Evolutionary conservation across 805 yeast species (phyloP).

Genomic region (Lipomyces starkeyi): DNA sequence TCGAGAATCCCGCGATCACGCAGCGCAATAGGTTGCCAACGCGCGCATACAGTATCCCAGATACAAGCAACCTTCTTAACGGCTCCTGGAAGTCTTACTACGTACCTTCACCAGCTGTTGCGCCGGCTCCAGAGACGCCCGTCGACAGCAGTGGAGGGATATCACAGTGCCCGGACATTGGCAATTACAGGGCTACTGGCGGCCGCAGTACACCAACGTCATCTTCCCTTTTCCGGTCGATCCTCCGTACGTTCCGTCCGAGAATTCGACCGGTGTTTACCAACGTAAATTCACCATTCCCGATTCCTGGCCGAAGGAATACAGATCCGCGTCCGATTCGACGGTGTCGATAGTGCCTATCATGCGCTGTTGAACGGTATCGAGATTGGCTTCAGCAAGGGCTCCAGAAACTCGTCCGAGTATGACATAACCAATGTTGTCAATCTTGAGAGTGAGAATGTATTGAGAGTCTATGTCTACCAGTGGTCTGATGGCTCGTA

Average conservation of each 20-base stretch:
- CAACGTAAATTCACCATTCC: conserved; percentile 41
- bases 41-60: conserved; percentile 30
- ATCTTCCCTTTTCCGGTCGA: conserved; percentile 47
- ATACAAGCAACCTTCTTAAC: conserved; percentile 33
- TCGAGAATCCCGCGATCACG: conserved; percentile 23
- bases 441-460: conserved; percentile 28
- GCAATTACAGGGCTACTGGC: conserved; percentile 49
- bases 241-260: conserved; percentile 47
- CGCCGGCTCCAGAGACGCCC: conserved; percentile 16
- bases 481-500: conserved; percentile 48
- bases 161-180: conserved; percentile 49
- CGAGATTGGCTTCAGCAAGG: conserved; percentile 47
- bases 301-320: conserved; percentile 33
- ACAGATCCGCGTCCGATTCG: no score
- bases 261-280: conserved; percentile 48
- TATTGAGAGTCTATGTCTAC: conserved; percentile 40
- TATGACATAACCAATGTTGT: conserved; percentile 40
- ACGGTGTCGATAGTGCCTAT: conserved; percentile 50
- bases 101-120: no score
- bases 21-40: conserved; percentile 30
- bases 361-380: conserved; percentile 47
- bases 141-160: conserved; percentile 28
- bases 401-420: conserved; percentile 48
- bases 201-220: conserved; percentile 48
- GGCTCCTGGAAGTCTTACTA: conserved; percentile 43